These are phyloP conservation scores for Blepharisma japonicum DNA, from an alignment of 73 alveolate genomes.

Conservation along the genomic window DNA sequence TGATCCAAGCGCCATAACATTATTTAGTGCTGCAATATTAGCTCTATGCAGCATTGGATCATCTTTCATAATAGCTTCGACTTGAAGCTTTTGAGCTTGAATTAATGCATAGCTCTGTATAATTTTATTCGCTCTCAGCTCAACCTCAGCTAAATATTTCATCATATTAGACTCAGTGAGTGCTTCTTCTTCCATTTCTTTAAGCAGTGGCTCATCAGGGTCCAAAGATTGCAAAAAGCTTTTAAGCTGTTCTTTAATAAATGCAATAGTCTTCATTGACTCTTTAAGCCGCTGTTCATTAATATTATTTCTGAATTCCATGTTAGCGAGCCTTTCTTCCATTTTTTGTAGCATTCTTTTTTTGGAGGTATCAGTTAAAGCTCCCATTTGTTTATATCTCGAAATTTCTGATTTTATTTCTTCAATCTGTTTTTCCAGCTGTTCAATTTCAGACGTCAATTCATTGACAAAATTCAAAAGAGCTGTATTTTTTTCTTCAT, in stretches of 20 bases:
- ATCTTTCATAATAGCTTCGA: constrained; percentile 19
- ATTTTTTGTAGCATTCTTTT: constrained; percentile 58
- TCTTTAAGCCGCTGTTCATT: constrained; percentile 35
- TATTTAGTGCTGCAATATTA: constrained; percentile 21
- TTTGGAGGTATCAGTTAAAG: constrained; percentile 53
- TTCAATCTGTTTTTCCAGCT: constrained; percentile 41
- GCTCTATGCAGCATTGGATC: constrained; percentile 13
- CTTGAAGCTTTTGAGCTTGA: constrained; percentile 22
- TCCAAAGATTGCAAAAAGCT: constrained; percentile 15
- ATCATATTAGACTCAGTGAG: constrained; percentile 62
- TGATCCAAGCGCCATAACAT: constrained; percentile 12
- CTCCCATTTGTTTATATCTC: constrained; percentile 50
- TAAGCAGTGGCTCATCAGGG: constrained; percentile 41
- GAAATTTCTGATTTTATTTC: constrained; percentile 35
- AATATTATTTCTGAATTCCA: constrained; percentile 11
- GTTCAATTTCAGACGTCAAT: constrained; percentile 37
- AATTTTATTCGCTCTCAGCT: constrained; percentile 59
- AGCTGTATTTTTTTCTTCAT: constrained; percentile 57
- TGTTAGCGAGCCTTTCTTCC: constrained; percentile 56
- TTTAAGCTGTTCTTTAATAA: constrained; percentile 39
- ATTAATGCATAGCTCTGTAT: constrained; percentile 16
- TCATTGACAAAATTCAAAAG: constrained; percentile 34
- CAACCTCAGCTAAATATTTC: constrained; percentile 64
- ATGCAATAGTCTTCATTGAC: constrained; percentile 49
- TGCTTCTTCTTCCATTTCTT: constrained; percentile 49